phyloP scores from a whole-genome alignment of 306 rosid genomes.

The Cucurbita pepo region DNA sequence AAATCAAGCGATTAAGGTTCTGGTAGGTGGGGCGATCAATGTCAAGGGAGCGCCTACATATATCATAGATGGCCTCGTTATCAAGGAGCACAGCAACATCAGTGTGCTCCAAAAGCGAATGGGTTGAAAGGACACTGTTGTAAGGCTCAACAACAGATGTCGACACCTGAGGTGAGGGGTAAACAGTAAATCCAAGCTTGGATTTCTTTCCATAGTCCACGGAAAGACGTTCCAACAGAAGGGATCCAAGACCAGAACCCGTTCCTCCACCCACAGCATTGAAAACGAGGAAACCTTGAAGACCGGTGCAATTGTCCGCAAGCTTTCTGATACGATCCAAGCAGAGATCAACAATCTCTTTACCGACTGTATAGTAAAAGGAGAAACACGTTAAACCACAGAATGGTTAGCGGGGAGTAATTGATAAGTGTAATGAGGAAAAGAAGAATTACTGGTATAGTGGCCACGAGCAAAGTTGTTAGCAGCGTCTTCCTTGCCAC shows the following conservation, averaged over 20 bases:
- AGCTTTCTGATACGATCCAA: conserved; percentile 68
- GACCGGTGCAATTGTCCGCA: conserved; percentile 78
- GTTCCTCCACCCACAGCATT: conserved; percentile 86
- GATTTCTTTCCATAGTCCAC: conserved; percentile 15
- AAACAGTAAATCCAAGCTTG: conserved; percentile 70
- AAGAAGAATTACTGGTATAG: conserved; percentile 31
- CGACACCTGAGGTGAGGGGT: conserved; percentile 82
- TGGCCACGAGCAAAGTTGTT: conserved; percentile 92
- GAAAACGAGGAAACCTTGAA: conserved; percentile 82
- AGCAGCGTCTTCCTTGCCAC: conserved; percentile 87
- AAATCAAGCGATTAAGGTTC: conserved; percentile 73
- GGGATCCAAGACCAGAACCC: conserved; percentile 77
- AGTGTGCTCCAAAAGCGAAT: conserved; percentile 80
- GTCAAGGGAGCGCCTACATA: conserved; percentile 67
- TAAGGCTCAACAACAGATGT: conserved; percentile 85
- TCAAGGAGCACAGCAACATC: conserved; percentile 35
- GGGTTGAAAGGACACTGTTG: conserved; percentile 68
- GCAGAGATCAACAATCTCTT: conserved; percentile 90
- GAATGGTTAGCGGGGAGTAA: neutral
- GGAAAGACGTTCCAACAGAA: conserved; percentile 65
- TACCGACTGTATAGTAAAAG: conserved; percentile 32
- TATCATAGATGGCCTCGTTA: conserved; percentile 44
- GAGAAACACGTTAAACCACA: neutral
- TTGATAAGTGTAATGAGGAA: neutral
- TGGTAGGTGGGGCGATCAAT: conserved; percentile 84